These are phyloP conservation scores for Pichia sp. DNA, from an alignment of 1,139 yeast genomes.

Conservation along the genomic window DNA sequence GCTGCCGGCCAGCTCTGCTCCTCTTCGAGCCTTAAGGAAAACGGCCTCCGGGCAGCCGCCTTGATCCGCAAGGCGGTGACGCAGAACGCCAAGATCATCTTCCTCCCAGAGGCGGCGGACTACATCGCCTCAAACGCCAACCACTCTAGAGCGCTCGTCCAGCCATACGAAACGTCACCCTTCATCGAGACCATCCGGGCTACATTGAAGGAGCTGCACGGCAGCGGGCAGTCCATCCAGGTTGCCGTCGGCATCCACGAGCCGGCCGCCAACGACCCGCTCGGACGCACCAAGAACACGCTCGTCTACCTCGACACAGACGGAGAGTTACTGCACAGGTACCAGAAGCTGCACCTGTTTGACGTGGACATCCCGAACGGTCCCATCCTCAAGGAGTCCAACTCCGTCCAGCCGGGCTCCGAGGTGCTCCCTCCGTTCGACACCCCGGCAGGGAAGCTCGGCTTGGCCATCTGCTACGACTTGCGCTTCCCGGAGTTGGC, in stretches of 20 bases:
- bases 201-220: constrained; percentile 41
- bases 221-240: constrained; percentile 34
- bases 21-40: constrained; percentile 54
- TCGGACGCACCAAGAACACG: constrained; percentile 57
- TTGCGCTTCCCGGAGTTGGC: constrained; percentile 85
- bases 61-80: constrained; percentile 61
- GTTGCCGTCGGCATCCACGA: constrained; percentile 82
- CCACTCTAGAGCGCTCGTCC: constrained; percentile 60
- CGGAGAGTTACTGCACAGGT: constrained; percentile 63
- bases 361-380: constrained; percentile 81
- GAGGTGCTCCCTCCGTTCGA: constrained; percentile 52
- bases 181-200: constrained; percentile 49
- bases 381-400: constrained; percentile 68
- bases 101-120: constrained; percentile 92
- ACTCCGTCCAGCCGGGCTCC: constrained; percentile 77
- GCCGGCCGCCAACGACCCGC: constrained; percentile 39
- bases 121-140: constrained; percentile 68
- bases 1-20: constrained; percentile 91
- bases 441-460: constrained; percentile 59
- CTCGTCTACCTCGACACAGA: constrained; percentile 62
- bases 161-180: constrained; percentile 44
- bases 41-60: constrained; percentile 53
- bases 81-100: constrained; percentile 58
- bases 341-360: constrained; percentile 83
- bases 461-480: constrained; percentile 74